These are phyloP conservation scores for Endotrypanum monterogeii DNA, from an alignment of 208 protist genomes.

Conservation along the genomic window DNA sequence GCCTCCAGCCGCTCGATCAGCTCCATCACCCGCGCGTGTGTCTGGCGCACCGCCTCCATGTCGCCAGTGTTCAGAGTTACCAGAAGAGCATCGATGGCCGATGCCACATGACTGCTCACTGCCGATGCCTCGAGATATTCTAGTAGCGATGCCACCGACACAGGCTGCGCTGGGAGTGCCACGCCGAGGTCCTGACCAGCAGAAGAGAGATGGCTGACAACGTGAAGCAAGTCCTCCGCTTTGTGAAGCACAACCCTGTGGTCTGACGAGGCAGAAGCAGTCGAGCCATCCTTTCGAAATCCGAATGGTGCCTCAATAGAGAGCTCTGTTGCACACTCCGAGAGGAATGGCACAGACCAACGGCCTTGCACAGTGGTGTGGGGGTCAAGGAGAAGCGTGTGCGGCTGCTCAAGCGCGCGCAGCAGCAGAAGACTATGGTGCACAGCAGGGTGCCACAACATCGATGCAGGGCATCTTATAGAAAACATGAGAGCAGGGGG, in stretches of 20 bases:
- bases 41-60: slow-evolving; percentile 49
- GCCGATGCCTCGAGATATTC: slow-evolving; percentile 58
- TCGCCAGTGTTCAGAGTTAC: slow-evolving; percentile 45
- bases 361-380: slow-evolving; percentile 8
- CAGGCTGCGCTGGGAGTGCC: not conserved
- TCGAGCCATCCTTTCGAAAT: not conserved
- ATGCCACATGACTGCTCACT: slow-evolving; percentile 43
- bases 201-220: not conserved
- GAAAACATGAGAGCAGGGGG: slow-evolving; percentile 49
- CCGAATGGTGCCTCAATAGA: slow-evolving; percentile 15
- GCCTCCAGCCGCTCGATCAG: slow-evolving; percentile 51
- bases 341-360: slow-evolving; percentile 32
- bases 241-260: slow-evolving; percentile 28
- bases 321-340: slow-evolving; percentile 29
- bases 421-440: slow-evolving; percentile 79
- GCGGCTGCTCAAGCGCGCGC: slow-evolving; percentile 56
- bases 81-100: slow-evolving; percentile 54
- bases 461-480: slow-evolving; percentile 45
- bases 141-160: slow-evolving; percentile 16
- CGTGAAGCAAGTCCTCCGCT: slow-evolving; percentile 58
- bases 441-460: slow-evolving; percentile 74
- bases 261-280: not conserved
- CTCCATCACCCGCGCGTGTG: slow-evolving; percentile 56
- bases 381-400: slow-evolving; percentile 59
- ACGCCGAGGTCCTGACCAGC: not conserved